These are phyloP conservation scores for Penicillium rolfsii DNA, from an alignment of 2,329 filamentous ascomycete genomes.

Conservation along the genomic window DNA sequence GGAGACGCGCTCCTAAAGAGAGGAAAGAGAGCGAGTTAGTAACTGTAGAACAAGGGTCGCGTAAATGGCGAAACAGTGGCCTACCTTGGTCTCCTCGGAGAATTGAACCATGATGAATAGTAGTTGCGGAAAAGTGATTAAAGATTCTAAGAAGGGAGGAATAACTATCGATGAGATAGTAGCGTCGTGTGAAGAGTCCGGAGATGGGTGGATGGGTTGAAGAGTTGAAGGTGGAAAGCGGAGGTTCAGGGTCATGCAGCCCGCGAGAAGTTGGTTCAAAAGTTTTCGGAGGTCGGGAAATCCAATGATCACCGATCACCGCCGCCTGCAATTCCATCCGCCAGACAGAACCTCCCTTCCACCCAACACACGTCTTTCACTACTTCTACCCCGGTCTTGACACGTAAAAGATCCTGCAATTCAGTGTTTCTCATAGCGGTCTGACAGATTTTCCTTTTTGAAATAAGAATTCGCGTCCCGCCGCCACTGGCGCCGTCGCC, in stretches of 20 bases:
- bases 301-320: slow-evolving; percentile 23
- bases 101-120: slow-evolving; percentile 60
- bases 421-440: background rate
- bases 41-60: background rate
- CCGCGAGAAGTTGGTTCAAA: slow-evolving; percentile 27
- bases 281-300: slow-evolving; percentile 37
- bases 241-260: slow-evolving; percentile 21
- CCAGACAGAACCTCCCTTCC: slow-evolving; percentile 4
- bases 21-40: slow-evolving; percentile 10
- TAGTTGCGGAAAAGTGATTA: background rate
- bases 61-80: slow-evolving; percentile 14
- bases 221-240: slow-evolving; percentile 21
- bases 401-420: background rate
- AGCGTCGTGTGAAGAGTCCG: background rate
- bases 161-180: background rate
- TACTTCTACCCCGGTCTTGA: background rate
- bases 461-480: background rate
- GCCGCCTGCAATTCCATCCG: slow-evolving; percentile 17
- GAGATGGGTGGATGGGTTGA: slow-evolving; percentile 5
- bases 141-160: background rate
- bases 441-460: background rate
- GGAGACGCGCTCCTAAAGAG: slow-evolving; percentile 84
- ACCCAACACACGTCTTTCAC: background rate
- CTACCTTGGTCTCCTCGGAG: slow-evolving; percentile 96
- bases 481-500: slow-evolving; percentile 16